These are phyloP conservation scores for Termitomyces sp. DNA, from an alignment of 1,284 basidiomycete genomes.

Conservation along the genomic window DNA sequence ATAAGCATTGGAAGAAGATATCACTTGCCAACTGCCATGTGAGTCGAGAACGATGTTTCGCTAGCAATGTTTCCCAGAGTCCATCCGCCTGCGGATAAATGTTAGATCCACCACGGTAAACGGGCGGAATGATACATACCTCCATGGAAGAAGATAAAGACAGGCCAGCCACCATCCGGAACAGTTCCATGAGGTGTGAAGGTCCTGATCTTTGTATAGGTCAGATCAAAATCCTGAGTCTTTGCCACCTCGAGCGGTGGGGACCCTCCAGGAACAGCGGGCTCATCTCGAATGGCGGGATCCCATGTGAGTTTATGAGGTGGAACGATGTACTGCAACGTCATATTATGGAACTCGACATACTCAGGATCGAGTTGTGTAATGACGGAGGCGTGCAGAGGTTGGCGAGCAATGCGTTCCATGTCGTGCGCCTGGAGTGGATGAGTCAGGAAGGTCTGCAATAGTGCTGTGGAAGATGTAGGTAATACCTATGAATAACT, in stretches of 20 bases:
- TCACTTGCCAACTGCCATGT: constrained; percentile 49
- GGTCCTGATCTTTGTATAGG: constrained; percentile 44
- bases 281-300: constrained; percentile 41
- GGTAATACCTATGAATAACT: too few relatives aligned
- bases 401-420: constrained; percentile 29
- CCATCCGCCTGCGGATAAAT: constrained; percentile 51
- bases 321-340: constrained; percentile 34
- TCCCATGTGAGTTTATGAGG: constrained; percentile 6
- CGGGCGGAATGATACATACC: constrained; percentile 28
- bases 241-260: constrained; percentile 48
- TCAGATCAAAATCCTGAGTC: constrained; percentile 43
- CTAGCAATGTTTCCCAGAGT: constrained; percentile 58
- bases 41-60: constrained; percentile 54
- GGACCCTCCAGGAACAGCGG: constrained; percentile 53
- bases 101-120: not conserved
- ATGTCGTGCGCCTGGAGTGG: not conserved
- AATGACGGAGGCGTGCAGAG: constrained; percentile 55
- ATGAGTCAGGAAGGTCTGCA: not conserved
- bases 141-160: constrained; percentile 59
- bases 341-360: constrained; percentile 51
- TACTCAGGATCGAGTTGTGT: constrained; percentile 59
- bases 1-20: not conserved
- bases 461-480: not conserved
- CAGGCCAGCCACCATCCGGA: constrained; percentile 53
- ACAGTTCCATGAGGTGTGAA: constrained; percentile 51